Percentiles rank a stretch among this genome's conserved stretches.
Evolutionary conservation across 768 basidiomycete genomes (phyloP).

Genomic region (Boletus pseudopeckii): DNA sequence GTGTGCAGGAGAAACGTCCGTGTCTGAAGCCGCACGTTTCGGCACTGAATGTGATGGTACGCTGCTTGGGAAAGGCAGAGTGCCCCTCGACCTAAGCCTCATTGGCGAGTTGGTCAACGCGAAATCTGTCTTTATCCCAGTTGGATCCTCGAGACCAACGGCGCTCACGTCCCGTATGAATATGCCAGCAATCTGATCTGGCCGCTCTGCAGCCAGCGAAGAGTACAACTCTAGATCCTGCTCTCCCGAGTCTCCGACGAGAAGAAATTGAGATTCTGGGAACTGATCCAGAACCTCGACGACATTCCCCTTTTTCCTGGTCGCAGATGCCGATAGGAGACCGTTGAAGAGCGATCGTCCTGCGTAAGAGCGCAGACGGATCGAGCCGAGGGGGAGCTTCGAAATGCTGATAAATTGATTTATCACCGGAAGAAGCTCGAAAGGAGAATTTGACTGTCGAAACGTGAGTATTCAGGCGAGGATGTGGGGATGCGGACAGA

Average conservation of each 20-base stretch:
- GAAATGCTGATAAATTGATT: slow-evolving; percentile 71
- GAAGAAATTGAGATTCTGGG: slow-evolving; percentile 69
- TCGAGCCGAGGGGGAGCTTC: slow-evolving; percentile 68
- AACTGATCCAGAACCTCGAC: slow-evolving; percentile 76
- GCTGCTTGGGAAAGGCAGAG: slow-evolving; percentile 1
- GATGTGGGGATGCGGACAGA: slow-evolving; percentile 37
- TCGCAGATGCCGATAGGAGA: slow-evolving; percentile 76
- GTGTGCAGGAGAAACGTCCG: slow-evolving; percentile 8
- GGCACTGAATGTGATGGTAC: slow-evolving; percentile 1
- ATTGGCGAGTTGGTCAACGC: slow-evolving; percentile 2
- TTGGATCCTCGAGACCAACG: slow-evolving; percentile 57
- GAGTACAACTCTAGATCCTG: slow-evolving; percentile 93
- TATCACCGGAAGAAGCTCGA: slow-evolving; percentile 76
- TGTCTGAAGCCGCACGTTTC: slow-evolving; percentile 22
- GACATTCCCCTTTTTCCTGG: slow-evolving; percentile 78
- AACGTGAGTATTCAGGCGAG: slow-evolving; percentile 1
- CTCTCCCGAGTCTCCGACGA: slow-evolving; percentile 91
- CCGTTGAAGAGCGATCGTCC: slow-evolving; percentile 81
- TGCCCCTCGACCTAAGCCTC: slow-evolving; percentile 6
- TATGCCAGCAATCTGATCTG: slow-evolving; percentile 68
- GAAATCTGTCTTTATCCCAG: slow-evolving; percentile 36
- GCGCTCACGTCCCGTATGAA: slow-evolving; percentile 76
- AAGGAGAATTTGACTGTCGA: slow-evolving; percentile 82
- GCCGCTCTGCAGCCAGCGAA: slow-evolving; percentile 64
- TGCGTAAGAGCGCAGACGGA: slow-evolving; percentile 82